Base-by-base conservation (phyloP, 129 eudicot species). In the Centrapalus pauciflorus region DNA sequence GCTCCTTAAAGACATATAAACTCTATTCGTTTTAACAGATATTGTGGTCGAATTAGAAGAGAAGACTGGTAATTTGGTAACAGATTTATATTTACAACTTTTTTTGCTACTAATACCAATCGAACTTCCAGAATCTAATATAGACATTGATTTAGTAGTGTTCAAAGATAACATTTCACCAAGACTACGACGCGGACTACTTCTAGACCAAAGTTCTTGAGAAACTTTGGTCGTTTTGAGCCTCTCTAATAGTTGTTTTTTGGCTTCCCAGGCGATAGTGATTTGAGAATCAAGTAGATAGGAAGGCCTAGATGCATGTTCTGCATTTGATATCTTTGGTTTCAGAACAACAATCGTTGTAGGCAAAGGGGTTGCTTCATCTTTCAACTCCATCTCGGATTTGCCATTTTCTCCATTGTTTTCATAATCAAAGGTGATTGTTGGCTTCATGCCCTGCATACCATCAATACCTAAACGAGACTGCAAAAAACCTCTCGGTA, bases 241-340 rank as follows among this genome's bases (percentile, higher is more conserved):
- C 24, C 62, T 68, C 67, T 77, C 81, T 49, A 76, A 57, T 14
- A 73, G 64, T 64, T 68, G 71, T 10, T 83, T 79, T 67, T 67
- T 77, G 14, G 70, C 73, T 73, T 59, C 81, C 72, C 69, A 56
- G 7, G 63, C 43, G 30, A 45, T 69, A 64, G 72, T 35, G 1
- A 58, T 23, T 9, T 10, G 78, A 28, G 72, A 37, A 55, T 64
- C 72, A 62, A 14, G 41, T n/a, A 55, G 57, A 50, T 54, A 29
- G 23, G 70, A 67, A 3, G 74, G 59, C 11, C 52, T 66, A 23
- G 66, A 65, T 34, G 49, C 45, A 48, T 52, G 56, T 8, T 23
- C 59, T 29, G 25, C 61, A 62, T 61, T 59, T 17, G 35, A 55
- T 32, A 67, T 55, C 51, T 64, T 79, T 26, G 79, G 85, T 61